phyloP scores from a whole-genome alignment of 257 asterid genomes.

The Solanum chaucha region DNA sequence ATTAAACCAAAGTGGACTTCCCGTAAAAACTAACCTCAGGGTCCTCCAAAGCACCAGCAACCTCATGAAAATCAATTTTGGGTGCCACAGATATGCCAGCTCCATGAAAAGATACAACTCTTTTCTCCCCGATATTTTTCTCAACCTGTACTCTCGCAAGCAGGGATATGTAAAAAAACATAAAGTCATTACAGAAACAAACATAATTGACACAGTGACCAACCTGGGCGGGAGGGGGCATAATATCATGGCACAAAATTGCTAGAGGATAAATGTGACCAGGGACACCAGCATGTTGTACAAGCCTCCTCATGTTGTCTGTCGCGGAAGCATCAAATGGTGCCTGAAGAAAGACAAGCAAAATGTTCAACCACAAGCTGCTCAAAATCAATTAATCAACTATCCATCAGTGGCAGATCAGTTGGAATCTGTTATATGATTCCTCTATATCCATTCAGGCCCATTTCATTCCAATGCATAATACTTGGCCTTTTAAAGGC shows the following conservation, averaged over 20 bases:
- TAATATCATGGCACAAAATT: conserved; percentile 55
- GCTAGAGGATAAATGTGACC: conserved; percentile 74
- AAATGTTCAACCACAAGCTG: not conserved
- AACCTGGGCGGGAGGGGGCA: conserved; percentile 90
- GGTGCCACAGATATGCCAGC: conserved; percentile 70
- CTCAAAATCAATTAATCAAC: conserved; percentile 3
- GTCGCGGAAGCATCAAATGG: conserved; percentile 65
- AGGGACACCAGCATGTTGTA: conserved; percentile 67
- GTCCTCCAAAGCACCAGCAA: conserved; percentile 41
- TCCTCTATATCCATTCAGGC: not conserved
- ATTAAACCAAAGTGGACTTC: not conserved
- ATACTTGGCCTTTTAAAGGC: not conserved
- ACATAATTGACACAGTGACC: not conserved
- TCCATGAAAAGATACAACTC: conserved; percentile 75
- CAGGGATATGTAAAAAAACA: not conserved
- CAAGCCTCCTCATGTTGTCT: conserved; percentile 85
- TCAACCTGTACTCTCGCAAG: conserved; percentile 62
- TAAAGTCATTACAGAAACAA: not conserved
- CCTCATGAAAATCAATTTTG: conserved; percentile 33
- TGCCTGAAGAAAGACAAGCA: conserved; percentile 37
- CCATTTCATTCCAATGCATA: not conserved
- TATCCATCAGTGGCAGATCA: not conserved
- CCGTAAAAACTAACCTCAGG: conserved; percentile 45
- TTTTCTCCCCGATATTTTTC: conserved; percentile 85
- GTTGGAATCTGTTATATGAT: not conserved